Percentiles rank a stretch among this genome's conserved stretches.
phyloP scores from a whole-genome alignment of 257 asterid genomes.

The Primulina huaijiensis region DNA sequence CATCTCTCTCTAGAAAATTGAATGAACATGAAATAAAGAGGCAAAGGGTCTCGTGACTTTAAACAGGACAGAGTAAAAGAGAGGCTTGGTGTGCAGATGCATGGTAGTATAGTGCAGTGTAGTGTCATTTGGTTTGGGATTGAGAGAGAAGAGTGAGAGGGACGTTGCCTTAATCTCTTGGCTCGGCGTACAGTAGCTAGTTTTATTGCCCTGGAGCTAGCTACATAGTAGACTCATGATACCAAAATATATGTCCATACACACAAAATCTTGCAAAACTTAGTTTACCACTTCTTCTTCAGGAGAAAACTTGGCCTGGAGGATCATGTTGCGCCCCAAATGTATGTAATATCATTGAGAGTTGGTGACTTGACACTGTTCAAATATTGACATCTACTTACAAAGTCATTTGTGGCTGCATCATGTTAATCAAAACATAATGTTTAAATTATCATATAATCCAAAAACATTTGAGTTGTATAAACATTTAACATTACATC shows the following conservation, averaged over 20 bases:
- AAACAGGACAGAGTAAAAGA: constrained; percentile 40
- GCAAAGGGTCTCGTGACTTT: constrained; percentile 75
- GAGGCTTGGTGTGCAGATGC: constrained; percentile 22
- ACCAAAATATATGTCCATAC: constrained; percentile 17
- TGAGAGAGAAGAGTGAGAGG: constrained; percentile 41
- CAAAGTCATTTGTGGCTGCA: neutral
- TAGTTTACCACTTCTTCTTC: neutral
- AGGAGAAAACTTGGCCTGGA: neutral
- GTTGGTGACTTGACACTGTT: neutral
- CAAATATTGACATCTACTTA: neutral
- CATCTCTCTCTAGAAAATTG: constrained; percentile 35
- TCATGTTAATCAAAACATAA: neutral
- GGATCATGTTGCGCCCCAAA: neutral
- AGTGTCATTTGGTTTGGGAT: constrained; percentile 39
- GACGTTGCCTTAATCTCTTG: constrained; percentile 48
- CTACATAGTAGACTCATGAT: constrained; percentile 23
- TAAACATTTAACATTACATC: too few species aligned
- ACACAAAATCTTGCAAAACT: constrained; percentile 9
- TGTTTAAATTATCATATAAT: too few species aligned
- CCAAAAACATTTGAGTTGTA: neutral
- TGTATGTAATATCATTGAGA: neutral
- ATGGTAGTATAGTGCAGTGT: constrained; percentile 7
- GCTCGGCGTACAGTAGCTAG: constrained; percentile 29
- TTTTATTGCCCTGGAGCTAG: constrained; percentile 44
- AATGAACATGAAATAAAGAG: constrained; percentile 33